phyloP scores from a whole-genome alignment of 2,329 filamentous ascomycete species.

The Raffaelea ambrosiae region DNA sequence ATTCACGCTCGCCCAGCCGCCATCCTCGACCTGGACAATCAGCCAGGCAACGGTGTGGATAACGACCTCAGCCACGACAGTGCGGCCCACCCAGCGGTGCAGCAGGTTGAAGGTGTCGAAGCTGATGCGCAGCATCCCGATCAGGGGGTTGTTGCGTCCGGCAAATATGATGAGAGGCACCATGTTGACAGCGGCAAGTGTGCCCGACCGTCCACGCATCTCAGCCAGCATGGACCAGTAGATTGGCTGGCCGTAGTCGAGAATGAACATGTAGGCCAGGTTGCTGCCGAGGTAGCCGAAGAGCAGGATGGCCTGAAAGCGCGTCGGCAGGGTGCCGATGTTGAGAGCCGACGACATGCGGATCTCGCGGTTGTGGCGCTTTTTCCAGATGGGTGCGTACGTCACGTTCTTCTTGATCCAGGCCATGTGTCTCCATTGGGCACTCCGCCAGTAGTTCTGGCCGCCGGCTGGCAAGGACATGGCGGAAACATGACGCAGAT shows the following conservation, averaged over 20 bases:
- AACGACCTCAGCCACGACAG: constrained; percentile 60
- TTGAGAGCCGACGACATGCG: constrained; percentile 32
- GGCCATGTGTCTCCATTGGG: constrained; percentile 54
- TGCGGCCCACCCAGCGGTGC: constrained; percentile 74
- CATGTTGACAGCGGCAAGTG: constrained; percentile 81
- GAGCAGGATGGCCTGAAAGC: constrained; percentile 52
- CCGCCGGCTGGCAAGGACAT: constrained; percentile 44
- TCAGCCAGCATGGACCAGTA: constrained; percentile 64
- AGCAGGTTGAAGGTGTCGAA: constrained; percentile 96
- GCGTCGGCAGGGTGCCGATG: constrained; percentile 55
- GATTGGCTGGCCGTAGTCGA: constrained; percentile 52
- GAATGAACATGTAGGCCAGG: constrained; percentile 50
- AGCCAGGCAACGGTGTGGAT: constrained; percentile 67
- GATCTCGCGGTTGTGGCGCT: constrained; percentile 53
- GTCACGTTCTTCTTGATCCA: constrained; percentile 52
- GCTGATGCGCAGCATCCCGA: constrained; percentile 70
- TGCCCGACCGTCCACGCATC: constrained; percentile 76
- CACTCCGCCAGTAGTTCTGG: constrained; percentile 51
- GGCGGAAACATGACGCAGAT: constrained; percentile 49
- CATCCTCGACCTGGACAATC: constrained; percentile 58
- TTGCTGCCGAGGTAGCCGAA: constrained; percentile 52
- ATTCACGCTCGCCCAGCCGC: constrained; percentile 51
- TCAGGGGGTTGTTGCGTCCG: constrained; percentile 87
- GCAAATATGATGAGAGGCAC: constrained; percentile 84
- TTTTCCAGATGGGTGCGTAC: constrained; percentile 55